Evolutionary conservation across 352 stramenopile species (phyloP).

Genomic region (Globisporangium recalcitrans): DNA sequence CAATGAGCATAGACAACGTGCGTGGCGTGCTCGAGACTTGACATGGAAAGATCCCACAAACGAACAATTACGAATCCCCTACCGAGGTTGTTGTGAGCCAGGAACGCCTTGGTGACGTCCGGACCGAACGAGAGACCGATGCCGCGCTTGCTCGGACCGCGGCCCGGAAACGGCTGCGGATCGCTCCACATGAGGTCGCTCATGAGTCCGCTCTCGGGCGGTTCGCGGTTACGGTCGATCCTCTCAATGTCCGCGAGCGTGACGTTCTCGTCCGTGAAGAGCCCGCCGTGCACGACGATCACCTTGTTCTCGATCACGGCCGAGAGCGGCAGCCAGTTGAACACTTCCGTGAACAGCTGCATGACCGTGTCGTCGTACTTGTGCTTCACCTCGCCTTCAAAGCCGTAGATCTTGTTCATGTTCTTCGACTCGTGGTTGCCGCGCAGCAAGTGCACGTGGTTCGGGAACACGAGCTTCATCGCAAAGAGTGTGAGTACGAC

Average conservation of each 20-base stretch:
- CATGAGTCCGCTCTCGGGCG: constrained; percentile 91
- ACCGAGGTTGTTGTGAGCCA: constrained; percentile 95
- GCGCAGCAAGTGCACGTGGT: constrained; percentile 91
- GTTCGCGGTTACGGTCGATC: constrained; percentile 94
- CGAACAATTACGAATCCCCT: constrained; percentile 6
- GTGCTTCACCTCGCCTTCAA: constrained; percentile 98
- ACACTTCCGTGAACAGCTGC: constrained; percentile 98
- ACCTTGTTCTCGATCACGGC: constrained; percentile 93
- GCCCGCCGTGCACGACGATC: constrained; percentile 96
- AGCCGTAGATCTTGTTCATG: constrained; percentile 99
- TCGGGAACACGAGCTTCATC: constrained; percentile 94
- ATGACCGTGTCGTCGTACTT: constrained; percentile 99
- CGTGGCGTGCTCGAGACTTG: constrained; percentile 1
- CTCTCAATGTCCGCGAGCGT: constrained; percentile 93
- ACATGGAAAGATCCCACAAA: background rate
- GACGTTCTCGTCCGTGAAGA: constrained; percentile 93
- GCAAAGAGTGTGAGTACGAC: constrained; percentile 97
- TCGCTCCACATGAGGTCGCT: constrained; percentile 94
- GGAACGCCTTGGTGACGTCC: constrained; percentile 96
- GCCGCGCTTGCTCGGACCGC: constrained; percentile 93
- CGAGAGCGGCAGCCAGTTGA: constrained; percentile 95
- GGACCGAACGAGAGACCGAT: constrained; percentile 97
- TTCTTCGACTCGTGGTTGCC: constrained; percentile 99
- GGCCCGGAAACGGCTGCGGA: constrained; percentile 95
- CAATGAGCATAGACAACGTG: background rate